Conservation (phyloP, 2,329 filamentous ascomycete genomes). For the Fusarium oligoseptatum region DNA sequence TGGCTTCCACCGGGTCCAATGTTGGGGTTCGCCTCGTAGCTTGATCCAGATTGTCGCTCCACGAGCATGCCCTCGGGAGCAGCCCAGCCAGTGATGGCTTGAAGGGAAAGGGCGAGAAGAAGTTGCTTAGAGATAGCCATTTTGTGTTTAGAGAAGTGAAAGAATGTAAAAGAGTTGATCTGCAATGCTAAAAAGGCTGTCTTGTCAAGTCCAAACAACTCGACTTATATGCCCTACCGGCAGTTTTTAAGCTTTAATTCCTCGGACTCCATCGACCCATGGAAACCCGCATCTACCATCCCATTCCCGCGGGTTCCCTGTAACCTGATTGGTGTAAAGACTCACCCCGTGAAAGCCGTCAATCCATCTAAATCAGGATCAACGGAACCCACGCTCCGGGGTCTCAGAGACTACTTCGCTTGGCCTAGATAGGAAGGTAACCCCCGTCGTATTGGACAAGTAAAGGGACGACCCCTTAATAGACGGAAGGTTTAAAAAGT, state of each 20-base stretch:
- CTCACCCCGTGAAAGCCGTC: neutral
- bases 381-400: neutral
- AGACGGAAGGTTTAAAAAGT: neutral
- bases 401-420: neutral
- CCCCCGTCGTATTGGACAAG: neutral
- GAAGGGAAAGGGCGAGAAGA: neutral
- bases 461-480: neutral
- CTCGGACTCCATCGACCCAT: neutral
- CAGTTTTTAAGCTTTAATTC: neutral
- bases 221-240: neutral
- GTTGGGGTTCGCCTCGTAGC: conserved; percentile 45
- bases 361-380: neutral
- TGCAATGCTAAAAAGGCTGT: neutral
- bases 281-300: neutral
- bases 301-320: neutral
- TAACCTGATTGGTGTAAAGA: neutral
- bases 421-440: neutral
- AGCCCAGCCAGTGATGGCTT: conserved; percentile 3
- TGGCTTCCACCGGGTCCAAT: conserved; percentile 48
- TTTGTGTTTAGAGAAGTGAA: neutral
- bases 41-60: conserved; percentile 3
- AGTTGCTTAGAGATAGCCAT: conserved; percentile 7
- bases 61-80: neutral
- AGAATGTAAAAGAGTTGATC: neutral
- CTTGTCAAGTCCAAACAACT: neutral